These are phyloP conservation scores for Gynochthodes officinalis DNA, from an alignment of 257 asterid species.

Conservation along the genomic window DNA sequence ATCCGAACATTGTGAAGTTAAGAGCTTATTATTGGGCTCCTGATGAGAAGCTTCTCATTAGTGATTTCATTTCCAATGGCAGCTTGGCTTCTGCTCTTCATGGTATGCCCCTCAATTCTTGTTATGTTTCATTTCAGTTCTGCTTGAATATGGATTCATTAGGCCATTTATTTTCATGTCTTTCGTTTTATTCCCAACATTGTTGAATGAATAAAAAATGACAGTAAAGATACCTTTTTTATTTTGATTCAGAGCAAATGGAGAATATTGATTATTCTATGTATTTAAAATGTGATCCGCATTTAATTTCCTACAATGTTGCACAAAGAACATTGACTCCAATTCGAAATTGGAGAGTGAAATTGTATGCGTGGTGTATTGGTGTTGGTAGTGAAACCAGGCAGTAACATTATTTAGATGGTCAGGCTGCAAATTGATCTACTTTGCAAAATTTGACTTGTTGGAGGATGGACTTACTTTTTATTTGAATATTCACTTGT, in stretches of 20 bases:
- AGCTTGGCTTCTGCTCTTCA: conserved; percentile 82
- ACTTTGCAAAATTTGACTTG: neutral
- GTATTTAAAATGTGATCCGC: neutral
- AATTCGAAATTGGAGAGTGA: too few species aligned
- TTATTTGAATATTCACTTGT: neutral
- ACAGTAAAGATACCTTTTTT: neutral
- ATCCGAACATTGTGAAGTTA: conserved; percentile 80
- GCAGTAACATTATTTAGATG: neutral
- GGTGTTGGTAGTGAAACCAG: neutral
- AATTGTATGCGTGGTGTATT: neutral
- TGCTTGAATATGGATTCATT: neutral
- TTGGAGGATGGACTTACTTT: neutral
- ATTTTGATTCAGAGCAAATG: neutral
- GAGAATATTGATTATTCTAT: neutral
- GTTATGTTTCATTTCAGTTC: neutral
- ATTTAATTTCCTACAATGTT: neutral
- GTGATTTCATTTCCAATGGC: conserved; percentile 88
- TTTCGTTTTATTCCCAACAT: neutral
- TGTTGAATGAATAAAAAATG: neutral
- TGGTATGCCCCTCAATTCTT: conserved; percentile 41
- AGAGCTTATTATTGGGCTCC: conserved; percentile 98
- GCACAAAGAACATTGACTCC: too few species aligned
- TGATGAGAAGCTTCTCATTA: conserved; percentile 93
- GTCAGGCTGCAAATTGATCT: neutral
- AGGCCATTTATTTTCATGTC: neutral